Evolutionary conservation across 441 rosid genomes (phyloP).

Genomic region (Raphanus hybrid): DNA sequence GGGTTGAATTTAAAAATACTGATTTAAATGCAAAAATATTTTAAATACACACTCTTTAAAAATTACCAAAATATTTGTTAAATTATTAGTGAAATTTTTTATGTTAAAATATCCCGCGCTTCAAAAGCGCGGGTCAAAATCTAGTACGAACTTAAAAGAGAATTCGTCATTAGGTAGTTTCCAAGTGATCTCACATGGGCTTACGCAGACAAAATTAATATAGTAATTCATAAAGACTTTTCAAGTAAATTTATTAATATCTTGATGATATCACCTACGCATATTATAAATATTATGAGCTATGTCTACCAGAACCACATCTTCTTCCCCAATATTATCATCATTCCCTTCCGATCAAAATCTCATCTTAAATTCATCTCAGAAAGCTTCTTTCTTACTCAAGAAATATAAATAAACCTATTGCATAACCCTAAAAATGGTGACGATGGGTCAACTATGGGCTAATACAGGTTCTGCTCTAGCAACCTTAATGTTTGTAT

Average conservation of each 20-base stretch:
- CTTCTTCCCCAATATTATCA: neutral
- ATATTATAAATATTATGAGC: neutral
- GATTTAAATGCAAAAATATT: too few relatives aligned
- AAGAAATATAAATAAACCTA: too few relatives aligned
- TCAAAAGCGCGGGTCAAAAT: too few relatives aligned
- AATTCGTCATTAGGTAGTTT: slow-evolving; percentile 3
- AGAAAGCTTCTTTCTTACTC: neutral
- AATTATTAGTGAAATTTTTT: too few relatives aligned
- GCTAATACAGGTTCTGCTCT: neutral
- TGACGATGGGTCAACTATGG: neutral
- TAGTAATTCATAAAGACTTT: neutral
- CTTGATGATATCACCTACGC: neutral
- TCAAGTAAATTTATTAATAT: neutral
- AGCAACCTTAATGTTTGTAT: neutral
- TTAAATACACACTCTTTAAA: too few relatives aligned
- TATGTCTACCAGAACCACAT: neutral
- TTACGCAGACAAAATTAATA: neutral
- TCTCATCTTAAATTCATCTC: neutral
- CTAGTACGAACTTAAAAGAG: neutral
- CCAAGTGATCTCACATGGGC: neutral
- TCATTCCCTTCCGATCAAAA: neutral
- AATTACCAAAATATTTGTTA: too few relatives aligned
- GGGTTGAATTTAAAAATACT: too few relatives aligned
- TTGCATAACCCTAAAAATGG: neutral
- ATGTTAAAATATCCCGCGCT: too few relatives aligned